Evolutionary conservation across 495 filamentous ascomycete genomes (phyloP), one percentile per base, ranked within the genome.

Genomic region (Aspergillus cristatus): DNA sequence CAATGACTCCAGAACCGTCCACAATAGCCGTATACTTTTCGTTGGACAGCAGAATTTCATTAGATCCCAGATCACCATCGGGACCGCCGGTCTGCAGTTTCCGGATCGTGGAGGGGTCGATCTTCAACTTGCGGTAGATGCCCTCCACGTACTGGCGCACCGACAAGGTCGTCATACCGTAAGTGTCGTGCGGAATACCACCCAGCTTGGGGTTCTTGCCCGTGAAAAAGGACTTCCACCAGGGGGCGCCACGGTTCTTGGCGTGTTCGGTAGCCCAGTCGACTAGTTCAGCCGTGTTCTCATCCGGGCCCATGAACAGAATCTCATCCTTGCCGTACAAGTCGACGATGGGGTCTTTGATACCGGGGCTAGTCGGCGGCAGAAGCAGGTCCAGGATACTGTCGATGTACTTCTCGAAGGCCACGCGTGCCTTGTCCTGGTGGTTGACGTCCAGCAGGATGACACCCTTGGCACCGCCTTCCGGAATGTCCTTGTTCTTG

Each of bases 211-310:
- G 91, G 48, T 84, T 93, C 72, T 97, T 97, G 52, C 91, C 91
- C 2, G 91, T 98, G 71, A 98, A 97, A 77, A 98, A 98, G 0
- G 93, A 97, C 68, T 97, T 98, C 91, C 91, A 98, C 88, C 90
- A 97, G 16, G 86, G 85, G 16, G 93, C 93, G 37, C 88, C 89
- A 45, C 91, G 78, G 46, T 65, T 70, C 25, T 85, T 76, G 41
- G 91, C 93, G 58, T 98, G 91, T 58, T 89, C 85, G 3, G 91
- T 98, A 18, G 91, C 91, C 91, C 91, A 98, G 61, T 97, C 81
- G 25, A 98, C 91, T 33, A 98, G 72, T 50, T 94, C 87, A 22
- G 91, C 91, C 3, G 91, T 98, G 65, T 97, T 97, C 78, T 98
- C 91, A 47, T 98, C 91, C 1, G 91, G 91, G 15, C 91, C 91